Base-by-base conservation (phyloP, 306 rosid species). In the Senna siamea region DNA sequence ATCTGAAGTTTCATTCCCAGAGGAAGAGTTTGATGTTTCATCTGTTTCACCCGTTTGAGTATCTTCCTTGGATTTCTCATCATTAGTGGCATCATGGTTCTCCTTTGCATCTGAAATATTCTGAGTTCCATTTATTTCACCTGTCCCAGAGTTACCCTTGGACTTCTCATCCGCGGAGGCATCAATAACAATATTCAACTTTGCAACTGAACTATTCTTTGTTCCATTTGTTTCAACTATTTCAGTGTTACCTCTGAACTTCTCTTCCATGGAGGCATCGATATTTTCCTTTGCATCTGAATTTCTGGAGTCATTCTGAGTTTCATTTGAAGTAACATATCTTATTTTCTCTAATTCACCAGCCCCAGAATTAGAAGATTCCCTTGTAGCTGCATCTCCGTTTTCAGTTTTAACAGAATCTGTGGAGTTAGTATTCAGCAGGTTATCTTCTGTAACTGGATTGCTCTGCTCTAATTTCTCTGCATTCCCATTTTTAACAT, bases 41-140 rank as follows among this genome's bases (percentile, higher is more conserved):
- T 79, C 74, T 0, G 54, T 69, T 79, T 65, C 78, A 66, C 67
- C 74, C 2, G 79, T 65, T 48, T 85, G 82, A 13, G 62, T 44
- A 19, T 71, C 58, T 43, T 65, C 83, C 15, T 71, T 80, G 13
- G 83, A 80, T 77, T 78, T 79, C 35, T 77, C 88, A 12, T 86
- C 83, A 74, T 83, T 69, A 13, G 57, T 18, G 37, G 72, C 75
- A 73, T 79, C 85, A 7, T 19, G 28, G 23, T 74, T 80, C 76
- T 72, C 87, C 72, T 78, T 81, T 20, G 30, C n/a, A 5, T 44
- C 22, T 14, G 82, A 65, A 67, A 54, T 52, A 55, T 73, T 69
- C 71, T 68, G 74, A 62, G 74, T 46, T 46, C 46, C 53, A 6
- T 68, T 61, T 22, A 63, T 26, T 76, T 67, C 67, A 17, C 66